These are phyloP conservation scores for Rugonectria rugulosa DNA, from an alignment of 2,329 filamentous ascomycete genomes.

Conservation along the genomic window DNA sequence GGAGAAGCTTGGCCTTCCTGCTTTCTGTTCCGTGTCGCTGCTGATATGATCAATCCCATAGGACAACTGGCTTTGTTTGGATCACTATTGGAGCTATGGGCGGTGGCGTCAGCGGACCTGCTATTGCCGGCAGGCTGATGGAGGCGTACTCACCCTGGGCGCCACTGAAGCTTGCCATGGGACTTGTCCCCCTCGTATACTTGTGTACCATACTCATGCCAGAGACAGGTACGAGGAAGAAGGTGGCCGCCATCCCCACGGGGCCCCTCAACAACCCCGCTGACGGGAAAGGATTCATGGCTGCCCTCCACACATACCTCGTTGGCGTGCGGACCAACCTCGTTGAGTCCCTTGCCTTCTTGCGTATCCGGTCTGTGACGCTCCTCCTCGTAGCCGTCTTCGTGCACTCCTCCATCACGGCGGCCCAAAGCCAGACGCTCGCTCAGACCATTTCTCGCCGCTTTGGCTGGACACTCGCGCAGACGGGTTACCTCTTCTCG, in stretches of 20 bases:
- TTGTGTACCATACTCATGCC: neutral
- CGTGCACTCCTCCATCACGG: neutral
- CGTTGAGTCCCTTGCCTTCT: neutral
- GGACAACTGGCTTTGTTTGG: constrained; percentile 1
- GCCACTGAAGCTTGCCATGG: neutral
- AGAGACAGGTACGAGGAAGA: neutral
- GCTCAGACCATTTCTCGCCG: neutral
- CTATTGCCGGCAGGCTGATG: neutral
- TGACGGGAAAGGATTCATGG: neutral
- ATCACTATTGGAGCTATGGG: neutral
- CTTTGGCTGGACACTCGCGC: neutral
- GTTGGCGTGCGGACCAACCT: neutral
- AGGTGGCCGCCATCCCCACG: neutral
- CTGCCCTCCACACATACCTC: neutral
- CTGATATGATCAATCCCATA: neutral
- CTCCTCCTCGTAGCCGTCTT: neutral
- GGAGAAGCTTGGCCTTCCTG: neutral
- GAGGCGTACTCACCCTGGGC: neutral
- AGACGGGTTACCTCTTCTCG: neutral
- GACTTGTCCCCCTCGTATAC: neutral
- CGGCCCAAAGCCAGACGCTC: constrained; percentile 1
- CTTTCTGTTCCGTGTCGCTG: neutral
- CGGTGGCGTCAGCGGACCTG: constrained; percentile 2
- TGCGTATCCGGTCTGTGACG: neutral
- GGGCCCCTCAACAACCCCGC: neutral